These are phyloP conservation scores for Leersia perrieri DNA, from an alignment of 176 grass and related monocot species.

Conservation along the genomic window DNA sequence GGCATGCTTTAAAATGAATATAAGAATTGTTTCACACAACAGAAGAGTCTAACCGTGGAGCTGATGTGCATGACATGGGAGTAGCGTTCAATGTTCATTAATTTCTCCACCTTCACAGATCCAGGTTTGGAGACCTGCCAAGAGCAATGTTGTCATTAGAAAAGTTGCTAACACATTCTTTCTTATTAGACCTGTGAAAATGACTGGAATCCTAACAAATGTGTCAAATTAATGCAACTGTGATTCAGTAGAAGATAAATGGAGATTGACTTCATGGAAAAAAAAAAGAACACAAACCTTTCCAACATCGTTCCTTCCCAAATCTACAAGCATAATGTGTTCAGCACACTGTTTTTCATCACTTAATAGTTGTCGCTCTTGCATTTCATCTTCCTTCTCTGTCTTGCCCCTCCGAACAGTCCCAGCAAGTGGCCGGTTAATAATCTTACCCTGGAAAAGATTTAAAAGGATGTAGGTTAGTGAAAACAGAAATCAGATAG, in stretches of 20 bases:
- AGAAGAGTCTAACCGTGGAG: constrained; percentile 58
- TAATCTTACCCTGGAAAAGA: constrained; percentile 54
- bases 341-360: constrained; percentile 91
- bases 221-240: neutral
- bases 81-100: constrained; percentile 89
- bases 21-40: constrained; percentile 1
- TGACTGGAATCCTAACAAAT: constrained; percentile 4
- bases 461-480: neutral
- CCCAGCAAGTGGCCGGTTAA: constrained; percentile 87
- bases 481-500: constrained; percentile 11
- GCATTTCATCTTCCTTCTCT: constrained; percentile 67
- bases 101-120: constrained; percentile 83
- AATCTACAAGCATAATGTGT: constrained; percentile 95
- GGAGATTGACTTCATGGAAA: neutral
- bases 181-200: constrained; percentile 1
- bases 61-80: constrained; percentile 98
- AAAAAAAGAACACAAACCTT: constrained; percentile 53
- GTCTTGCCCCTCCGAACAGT: constrained; percentile 71
- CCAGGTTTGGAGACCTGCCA: constrained; percentile 78
- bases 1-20: neutral
- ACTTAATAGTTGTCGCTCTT: constrained; percentile 57
- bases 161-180: constrained; percentile 22
- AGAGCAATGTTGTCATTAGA: constrained; percentile 12
- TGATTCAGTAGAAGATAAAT: neutral
- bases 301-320: constrained; percentile 93